Percentiles rank a stretch among this genome's conserved stretches.
phyloP scores from a whole-genome alignment of 2,329 filamentous ascomycete genomes.

The Monosporascus sp. region DNA sequence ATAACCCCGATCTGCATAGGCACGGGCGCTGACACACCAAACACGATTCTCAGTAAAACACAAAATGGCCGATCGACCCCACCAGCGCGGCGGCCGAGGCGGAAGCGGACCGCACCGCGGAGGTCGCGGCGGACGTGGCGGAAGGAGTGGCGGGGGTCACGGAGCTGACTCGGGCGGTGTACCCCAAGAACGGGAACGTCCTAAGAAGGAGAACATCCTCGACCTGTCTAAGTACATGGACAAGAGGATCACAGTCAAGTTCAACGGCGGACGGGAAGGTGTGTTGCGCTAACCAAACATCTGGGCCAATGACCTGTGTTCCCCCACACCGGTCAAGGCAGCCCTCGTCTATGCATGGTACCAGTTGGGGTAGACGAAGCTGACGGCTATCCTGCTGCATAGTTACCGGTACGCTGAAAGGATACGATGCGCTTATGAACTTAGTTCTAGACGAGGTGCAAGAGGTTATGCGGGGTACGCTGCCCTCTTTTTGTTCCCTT shows the following conservation, averaged over 20 bases:
- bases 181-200: constrained; percentile 60
- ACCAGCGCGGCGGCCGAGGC: constrained; percentile 44
- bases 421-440: constrained; percentile 97
- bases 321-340: neutral
- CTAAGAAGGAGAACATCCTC: constrained; percentile 98
- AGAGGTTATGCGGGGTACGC: constrained; percentile 76
- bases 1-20: neutral
- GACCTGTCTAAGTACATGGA: constrained; percentile 96
- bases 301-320: constrained; percentile 1
- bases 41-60: constrained; percentile 11
- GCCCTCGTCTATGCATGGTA: neutral
- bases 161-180: constrained; percentile 39
- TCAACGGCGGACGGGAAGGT: constrained; percentile 93
- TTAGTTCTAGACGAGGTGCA: constrained; percentile 91
- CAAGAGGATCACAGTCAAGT: constrained; percentile 92
- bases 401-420: constrained; percentile 89
- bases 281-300: constrained; percentile 20
- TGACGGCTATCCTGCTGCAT: constrained; percentile 4
- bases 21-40: neutral
- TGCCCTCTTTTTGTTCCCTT: constrained; percentile 15
- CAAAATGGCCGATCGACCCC: constrained; percentile 47
- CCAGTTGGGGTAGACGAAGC: neutral
- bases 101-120: constrained; percentile 34
- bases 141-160: constrained; percentile 32
- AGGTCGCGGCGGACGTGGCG: constrained; percentile 34